Evolutionary conservation across 1,284 basidiomycete genomes (phyloP).

Genomic region (Melampsora abietis-canadensis): DNA sequence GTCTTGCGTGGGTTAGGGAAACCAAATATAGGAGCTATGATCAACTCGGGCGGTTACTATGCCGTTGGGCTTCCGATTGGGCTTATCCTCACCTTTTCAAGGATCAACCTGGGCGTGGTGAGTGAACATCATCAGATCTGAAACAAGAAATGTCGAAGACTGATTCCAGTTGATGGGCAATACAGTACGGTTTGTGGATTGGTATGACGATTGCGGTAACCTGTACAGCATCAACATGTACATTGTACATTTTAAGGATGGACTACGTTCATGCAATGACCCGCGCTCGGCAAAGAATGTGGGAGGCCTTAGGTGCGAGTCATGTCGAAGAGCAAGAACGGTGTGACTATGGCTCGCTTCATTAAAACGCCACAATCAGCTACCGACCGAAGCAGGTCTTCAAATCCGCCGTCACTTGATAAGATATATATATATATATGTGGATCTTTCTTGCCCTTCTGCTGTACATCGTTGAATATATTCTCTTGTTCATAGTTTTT

Average conservation of each 20-base stretch:
- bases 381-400: neutral
- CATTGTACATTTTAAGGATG: constrained; percentile 13
- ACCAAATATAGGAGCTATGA: constrained; percentile 19
- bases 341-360: constrained; percentile 5
- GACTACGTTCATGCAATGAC: constrained; percentile 8
- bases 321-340: constrained; percentile 1
- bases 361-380: neutral
- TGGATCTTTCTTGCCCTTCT: neutral
- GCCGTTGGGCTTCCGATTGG: constrained; percentile 24
- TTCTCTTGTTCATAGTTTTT: no score
- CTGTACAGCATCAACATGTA: neutral
- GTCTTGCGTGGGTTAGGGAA: constrained; percentile 24
- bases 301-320: neutral
- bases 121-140: neutral
- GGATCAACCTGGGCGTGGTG: neutral
- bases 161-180: neutral
- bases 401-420: neutral
- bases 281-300: neutral
- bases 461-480: no score
- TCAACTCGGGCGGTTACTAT: constrained; percentile 25
- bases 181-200: constrained; percentile 10
- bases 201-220: constrained; percentile 26
- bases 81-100: constrained; percentile 16
- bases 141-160: neutral
- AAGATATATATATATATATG: neutral